Evolutionary conservation across 176 grass and related monocot species (phyloP).

Genomic region (Bolboschoenus planiculmis): DNA sequence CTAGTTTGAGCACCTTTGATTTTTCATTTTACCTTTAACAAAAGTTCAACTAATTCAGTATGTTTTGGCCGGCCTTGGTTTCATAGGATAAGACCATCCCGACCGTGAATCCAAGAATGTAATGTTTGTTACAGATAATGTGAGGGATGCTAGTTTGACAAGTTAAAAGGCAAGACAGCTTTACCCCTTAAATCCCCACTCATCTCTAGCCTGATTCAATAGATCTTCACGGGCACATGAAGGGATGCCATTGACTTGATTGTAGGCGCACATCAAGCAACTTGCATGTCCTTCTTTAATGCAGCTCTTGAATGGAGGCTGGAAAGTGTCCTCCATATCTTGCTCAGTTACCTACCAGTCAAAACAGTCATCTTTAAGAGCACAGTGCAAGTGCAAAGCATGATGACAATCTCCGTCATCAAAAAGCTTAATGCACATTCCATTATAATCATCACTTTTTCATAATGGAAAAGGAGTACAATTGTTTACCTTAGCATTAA

Average conservation of each 20-base stretch:
- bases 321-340: constrained; percentile 84
- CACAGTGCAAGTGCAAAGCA: neutral
- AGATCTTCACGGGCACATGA: constrained; percentile 70
- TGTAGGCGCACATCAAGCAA: constrained; percentile 97
- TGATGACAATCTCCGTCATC: neutral
- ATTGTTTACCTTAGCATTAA: constrained; percentile 60
- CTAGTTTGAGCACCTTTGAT: neutral
- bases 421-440: neutral
- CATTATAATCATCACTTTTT: neutral
- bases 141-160: neutral
- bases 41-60: neutral
- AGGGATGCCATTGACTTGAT: constrained; percentile 79
- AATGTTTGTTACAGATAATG: constrained; percentile 9
- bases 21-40: neutral
- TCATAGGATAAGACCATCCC: neutral
- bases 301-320: constrained; percentile 90
- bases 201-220: constrained; percentile 57
- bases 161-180: neutral
- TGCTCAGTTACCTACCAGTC: constrained; percentile 65
- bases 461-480: neutral
- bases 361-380: neutral
- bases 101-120: neutral
- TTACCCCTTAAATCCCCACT: constrained; percentile 93
- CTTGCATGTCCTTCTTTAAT: constrained; percentile 78
- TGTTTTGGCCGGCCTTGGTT: neutral